Evolutionary conservation across 371 early-diverging fungal genomes (phyloP).

Genomic region (Actinomortierella wolfii): DNA sequence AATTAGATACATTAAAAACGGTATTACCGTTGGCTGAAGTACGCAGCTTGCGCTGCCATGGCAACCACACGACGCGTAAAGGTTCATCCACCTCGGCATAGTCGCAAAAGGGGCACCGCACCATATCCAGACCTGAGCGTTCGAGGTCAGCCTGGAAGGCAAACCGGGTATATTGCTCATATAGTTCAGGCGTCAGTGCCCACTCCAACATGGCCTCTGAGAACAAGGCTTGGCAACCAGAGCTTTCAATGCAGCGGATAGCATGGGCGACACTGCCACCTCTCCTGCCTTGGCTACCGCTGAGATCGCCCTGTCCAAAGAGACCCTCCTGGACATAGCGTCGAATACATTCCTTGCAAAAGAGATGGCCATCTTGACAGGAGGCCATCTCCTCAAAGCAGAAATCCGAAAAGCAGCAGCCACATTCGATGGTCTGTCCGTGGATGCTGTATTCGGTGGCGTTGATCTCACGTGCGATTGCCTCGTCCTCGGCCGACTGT

Average conservation of each 20-base stretch:
- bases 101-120: slow-evolving; percentile 57
- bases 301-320: slow-evolving; percentile 61
- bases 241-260: slow-evolving; percentile 51
- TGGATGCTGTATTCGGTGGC: slow-evolving; percentile 44
- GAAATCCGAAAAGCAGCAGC: slow-evolving; percentile 59
- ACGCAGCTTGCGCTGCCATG: too few relatives aligned
- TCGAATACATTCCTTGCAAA: slow-evolving; percentile 54
- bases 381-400: slow-evolving; percentile 56
- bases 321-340: slow-evolving; percentile 55
- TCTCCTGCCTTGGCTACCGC: slow-evolving; percentile 2
- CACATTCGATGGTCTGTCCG: slow-evolving; percentile 56
- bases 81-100: slow-evolving; percentile 58
- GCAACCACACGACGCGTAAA: slow-evolving; percentile 13
- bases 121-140: slow-evolving; percentile 24
- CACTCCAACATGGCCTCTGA: slow-evolving; percentile 28
- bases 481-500: slow-evolving; percentile 36
- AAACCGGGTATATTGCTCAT: slow-evolving; percentile 50
- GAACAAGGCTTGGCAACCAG: slow-evolving; percentile 47
- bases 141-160: slow-evolving; percentile 47
- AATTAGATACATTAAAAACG: too few relatives aligned
- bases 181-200: slow-evolving; percentile 43
- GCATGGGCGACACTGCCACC: slow-evolving; percentile 1
- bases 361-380: slow-evolving; percentile 62
- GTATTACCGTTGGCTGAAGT: too few relatives aligned
- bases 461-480: slow-evolving; percentile 49